Base-by-base conservation (phyloP, 345 rosid genomes). In the Gossypium anomalum region DNA sequence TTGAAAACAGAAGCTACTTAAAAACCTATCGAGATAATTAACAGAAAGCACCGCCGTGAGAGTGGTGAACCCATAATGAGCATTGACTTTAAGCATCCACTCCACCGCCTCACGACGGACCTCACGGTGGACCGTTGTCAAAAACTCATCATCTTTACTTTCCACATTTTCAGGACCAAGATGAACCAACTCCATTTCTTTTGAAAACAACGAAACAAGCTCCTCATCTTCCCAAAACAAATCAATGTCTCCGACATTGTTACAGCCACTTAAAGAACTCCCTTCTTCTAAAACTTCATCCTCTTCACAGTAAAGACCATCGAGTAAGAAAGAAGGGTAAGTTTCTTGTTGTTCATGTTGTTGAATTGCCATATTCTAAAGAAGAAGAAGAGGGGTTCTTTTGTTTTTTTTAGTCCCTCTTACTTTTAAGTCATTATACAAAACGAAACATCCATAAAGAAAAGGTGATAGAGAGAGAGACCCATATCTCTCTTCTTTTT, bases 21-120 rank as follows among this genome's bases (percentile, higher is more conserved):
- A 81, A 82, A 95, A 95, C 80, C 97, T 85, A 79, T 95, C 99
- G 1, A 95, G 92, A 75, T 88, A 95, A 74, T 87, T 87, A 45
- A 91, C 82, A 29, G 98, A 95, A 61, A 95, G 86, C 4, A 88
- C 81, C 47, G 93, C 94, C 2, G 99, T 82, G 51, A 91, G 83
- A 23, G 87, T 79, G 2, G 92, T 80, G 89, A 93, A 95, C 7
- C 92, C 89, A 72, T 84, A 87, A 78, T 78, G 84, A 25, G 88
- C 83, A 71, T 78, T 84, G 78, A 88, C 98, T 63, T 78, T 87
- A 25, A 93, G 85, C 78, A 95, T 86, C 98, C 99, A 86, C 68
- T 85, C 85, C 67, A 91, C 90, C 17, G 93, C 98, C 73, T 91
- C 84, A 13, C 60, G 49, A 2, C 98, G 89, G 76, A 86, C 88